phyloP scores from a whole-genome alignment of 1,284 basidiomycete genomes.

The Pascua guehoae region DNA sequence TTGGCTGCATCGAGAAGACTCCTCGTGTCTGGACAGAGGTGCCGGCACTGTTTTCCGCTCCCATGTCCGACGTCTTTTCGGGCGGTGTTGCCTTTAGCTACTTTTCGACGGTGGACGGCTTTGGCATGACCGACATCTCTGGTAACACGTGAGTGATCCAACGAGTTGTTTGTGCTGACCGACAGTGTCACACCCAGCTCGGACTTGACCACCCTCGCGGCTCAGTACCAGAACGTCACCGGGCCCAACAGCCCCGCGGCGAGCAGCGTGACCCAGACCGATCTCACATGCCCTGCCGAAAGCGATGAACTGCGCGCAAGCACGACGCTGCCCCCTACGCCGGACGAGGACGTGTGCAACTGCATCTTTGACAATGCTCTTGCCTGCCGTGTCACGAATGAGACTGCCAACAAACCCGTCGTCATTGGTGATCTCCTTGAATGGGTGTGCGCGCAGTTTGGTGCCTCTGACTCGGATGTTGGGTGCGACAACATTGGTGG shows the following conservation, averaged over 20 bases:
- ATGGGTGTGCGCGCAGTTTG: conserved; percentile 67
- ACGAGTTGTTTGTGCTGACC: conserved; percentile 2
- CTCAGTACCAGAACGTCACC: conserved; percentile 60
- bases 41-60: conserved; percentile 63
- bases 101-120: conserved; percentile 73
- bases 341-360: conserved; percentile 70
- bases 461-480: conserved; percentile 55
- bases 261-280: conserved; percentile 57
- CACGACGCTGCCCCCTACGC: conserved; percentile 73
- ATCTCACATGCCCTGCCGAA: conserved; percentile 63
- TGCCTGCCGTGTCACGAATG: conserved; percentile 66
- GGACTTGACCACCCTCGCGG: conserved; percentile 64
- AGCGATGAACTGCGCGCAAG: conserved; percentile 63
- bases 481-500: conserved; percentile 63
- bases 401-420: conserved; percentile 61
- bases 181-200: conserved; percentile 32
- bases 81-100: conserved; percentile 76
- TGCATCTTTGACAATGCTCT: conserved; percentile 65
- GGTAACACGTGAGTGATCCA: conserved; percentile 33
- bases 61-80: conserved; percentile 76
- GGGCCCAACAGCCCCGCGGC: conserved; percentile 64
- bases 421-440: conserved; percentile 65
- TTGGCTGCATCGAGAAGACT: conserved; percentile 64
- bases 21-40: conserved; percentile 79
- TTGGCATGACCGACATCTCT: conserved; percentile 74